Base-by-base conservation (phyloP, 1,139 yeast species). In the Hyphopichia burtonii region DNA sequence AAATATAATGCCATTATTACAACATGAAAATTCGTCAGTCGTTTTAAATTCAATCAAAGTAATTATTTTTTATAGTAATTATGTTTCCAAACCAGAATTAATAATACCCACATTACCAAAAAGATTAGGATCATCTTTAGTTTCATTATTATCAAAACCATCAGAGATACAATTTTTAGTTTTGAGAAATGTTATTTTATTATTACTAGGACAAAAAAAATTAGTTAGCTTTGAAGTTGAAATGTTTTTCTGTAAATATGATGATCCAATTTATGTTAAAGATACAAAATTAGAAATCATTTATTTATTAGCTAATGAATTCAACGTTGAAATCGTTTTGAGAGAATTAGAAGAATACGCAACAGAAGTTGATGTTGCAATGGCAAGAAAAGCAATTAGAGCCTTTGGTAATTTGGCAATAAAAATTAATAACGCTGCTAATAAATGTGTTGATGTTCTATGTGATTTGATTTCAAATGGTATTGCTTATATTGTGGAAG, bases 351-450 rank as follows among this genome's bases (percentile, higher is more conserved):
- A 83, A 50, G 96, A 87, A 54, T 89, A 90, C 59, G 94, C 96
- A 4, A 79, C 91, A 0, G 96, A 88, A 52, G 84, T 88, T 27
- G 96, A 89, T 58, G 79, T 84, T 9, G 85, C 87, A 43, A 86
- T 88, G 82, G 88, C 94, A 1, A 70, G 95, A 42, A 88, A 89
- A 54, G 89, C 97, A 0, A 83, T 91, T 2, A 68, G 96, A 44
- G 96, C 96, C 0, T 83, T 93, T 50, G 97, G 97, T 2, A 87
- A 89, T 53, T 68, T 93, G 31, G 96, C 96, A 0, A 82, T 90
- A 27, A 89, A 88, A 54, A 66, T 89, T 20, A 57, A 61, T 9
- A 78, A 67, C 39, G 70, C 76, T 1, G 82, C 93, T 0, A 67
- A 74, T 9, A 71, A 74, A 31, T 87, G 96, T 59, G 85, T 86